phyloP scores from a whole-genome alignment of 169 alveolate genomes.

The Cryptosporidium baileyi region DNA sequence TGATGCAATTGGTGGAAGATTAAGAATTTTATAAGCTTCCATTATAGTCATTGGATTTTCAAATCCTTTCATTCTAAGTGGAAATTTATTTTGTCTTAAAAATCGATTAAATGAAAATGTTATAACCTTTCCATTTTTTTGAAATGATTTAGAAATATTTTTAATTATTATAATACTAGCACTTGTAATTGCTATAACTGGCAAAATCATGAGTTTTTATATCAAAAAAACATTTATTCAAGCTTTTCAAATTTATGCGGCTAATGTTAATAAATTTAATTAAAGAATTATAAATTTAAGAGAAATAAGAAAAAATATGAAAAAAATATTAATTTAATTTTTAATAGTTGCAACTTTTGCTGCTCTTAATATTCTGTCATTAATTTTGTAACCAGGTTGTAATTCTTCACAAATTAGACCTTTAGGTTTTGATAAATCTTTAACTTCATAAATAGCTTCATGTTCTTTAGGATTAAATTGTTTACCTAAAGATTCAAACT shows the following conservation, averaged over 20 bases:
- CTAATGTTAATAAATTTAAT: background rate
- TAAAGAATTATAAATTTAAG: no score
- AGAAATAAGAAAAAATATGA: background rate
- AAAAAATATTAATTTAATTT: background rate
- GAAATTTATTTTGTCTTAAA: background rate
- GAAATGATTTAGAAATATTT: background rate
- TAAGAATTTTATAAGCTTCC: constrained; percentile 72
- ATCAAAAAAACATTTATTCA: no score
- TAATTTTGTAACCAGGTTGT: constrained; percentile 81
- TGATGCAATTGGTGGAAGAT: constrained; percentile 51
- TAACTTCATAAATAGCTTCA: constrained; percentile 81
- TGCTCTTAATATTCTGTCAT: constrained; percentile 81
- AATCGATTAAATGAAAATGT: background rate
- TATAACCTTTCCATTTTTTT: background rate
- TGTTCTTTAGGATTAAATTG: constrained; percentile 83
- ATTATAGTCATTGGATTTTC: constrained; percentile 71
- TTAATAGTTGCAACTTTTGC: constrained; percentile 83
- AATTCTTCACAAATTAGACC: constrained; percentile 78
- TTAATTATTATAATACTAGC: background rate
- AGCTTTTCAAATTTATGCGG: background rate
- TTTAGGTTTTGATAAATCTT: constrained; percentile 74
- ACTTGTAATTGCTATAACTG: constrained; percentile 2
- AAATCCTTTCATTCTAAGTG: constrained; percentile 63
- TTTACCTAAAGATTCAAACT: constrained; percentile 78
- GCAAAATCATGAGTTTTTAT: constrained; percentile 32